These are phyloP conservation scores for Keithomyces neogunnii DNA, from an alignment of 2,329 filamentous ascomycete genomes.

Conservation along the genomic window DNA sequence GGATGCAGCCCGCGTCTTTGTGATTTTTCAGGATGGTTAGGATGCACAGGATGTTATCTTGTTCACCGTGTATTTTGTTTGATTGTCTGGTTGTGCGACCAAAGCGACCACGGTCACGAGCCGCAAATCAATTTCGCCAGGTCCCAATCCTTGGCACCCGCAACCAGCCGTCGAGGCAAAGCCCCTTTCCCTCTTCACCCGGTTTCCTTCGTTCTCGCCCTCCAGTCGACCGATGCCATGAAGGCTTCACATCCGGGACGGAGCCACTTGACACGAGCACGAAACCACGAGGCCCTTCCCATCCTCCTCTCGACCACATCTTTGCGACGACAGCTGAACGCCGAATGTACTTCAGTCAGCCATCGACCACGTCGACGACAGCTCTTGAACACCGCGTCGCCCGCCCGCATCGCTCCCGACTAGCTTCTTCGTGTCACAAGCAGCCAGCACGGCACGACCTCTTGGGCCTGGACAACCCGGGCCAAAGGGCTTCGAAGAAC, in stretches of 20 bases:
- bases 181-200: background rate
- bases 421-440: background rate
- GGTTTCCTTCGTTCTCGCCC: background rate
- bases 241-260: background rate
- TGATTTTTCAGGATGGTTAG: no score
- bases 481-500: background rate
- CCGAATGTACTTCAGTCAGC: background rate
- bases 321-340: background rate
- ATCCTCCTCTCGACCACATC: background rate
- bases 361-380: background rate
- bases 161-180: no score
- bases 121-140: no score
- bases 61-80: no score
- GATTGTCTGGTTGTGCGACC: no score
- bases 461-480: background rate
- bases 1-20: no score
- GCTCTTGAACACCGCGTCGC: background rate
- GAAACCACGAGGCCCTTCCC: background rate
- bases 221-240: background rate
- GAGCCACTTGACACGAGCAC: background rate
- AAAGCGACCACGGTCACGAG: no score
- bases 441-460: background rate
- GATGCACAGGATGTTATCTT: no score
- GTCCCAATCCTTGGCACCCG: no score
- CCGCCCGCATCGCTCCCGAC: no score